Percentiles rank a stretch among this genome's conserved stretches.
phyloP scores from a whole-genome alignment of 1,139 yeast species.

The Starmera stellimalicola region DNA sequence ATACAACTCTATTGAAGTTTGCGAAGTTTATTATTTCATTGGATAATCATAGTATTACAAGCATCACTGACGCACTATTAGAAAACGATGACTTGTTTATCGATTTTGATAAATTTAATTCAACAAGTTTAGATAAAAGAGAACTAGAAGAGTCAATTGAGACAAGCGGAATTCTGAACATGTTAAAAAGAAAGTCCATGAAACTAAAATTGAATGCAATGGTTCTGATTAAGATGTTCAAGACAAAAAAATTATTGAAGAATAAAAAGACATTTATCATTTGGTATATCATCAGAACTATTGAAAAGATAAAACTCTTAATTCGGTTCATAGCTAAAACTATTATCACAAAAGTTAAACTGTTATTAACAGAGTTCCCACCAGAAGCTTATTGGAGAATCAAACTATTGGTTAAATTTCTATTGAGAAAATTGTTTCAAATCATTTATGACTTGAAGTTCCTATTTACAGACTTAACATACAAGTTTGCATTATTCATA shows the following conservation, averaged over 20 bases:
- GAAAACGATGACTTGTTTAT: slow-evolving; percentile 3
- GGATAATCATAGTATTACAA: slow-evolving; percentile 9
- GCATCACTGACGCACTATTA: slow-evolving; percentile 9
- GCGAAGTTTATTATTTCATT: slow-evolving; percentile 11
- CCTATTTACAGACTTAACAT: slow-evolving; percentile 1
- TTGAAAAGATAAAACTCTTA: slow-evolving; percentile 2
- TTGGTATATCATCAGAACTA: not conserved
- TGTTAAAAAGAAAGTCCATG: not conserved
- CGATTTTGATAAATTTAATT: not conserved
- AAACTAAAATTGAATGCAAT: not conserved
- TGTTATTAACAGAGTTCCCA: slow-evolving; percentile 3
- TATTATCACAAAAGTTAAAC: not conserved
- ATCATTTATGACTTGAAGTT: slow-evolving; percentile 2
- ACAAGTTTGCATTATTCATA: slow-evolving; percentile 1
- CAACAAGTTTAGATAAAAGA: not conserved
- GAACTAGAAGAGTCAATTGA: slow-evolving; percentile 1
- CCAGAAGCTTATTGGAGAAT: not conserved
- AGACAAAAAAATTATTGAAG: slow-evolving; percentile 1
- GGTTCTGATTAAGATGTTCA: not conserved
- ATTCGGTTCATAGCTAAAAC: not conserved
- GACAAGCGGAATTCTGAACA: slow-evolving; percentile 1
- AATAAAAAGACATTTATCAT: not conserved
- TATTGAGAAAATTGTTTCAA: slow-evolving; percentile 1
- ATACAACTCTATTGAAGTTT: slow-evolving; percentile 8
- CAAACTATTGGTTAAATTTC: slow-evolving; percentile 1